Evolutionary conservation across 2,329 filamentous ascomycete species (phyloP).

Genomic region (Fusarium nygamai): DNA sequence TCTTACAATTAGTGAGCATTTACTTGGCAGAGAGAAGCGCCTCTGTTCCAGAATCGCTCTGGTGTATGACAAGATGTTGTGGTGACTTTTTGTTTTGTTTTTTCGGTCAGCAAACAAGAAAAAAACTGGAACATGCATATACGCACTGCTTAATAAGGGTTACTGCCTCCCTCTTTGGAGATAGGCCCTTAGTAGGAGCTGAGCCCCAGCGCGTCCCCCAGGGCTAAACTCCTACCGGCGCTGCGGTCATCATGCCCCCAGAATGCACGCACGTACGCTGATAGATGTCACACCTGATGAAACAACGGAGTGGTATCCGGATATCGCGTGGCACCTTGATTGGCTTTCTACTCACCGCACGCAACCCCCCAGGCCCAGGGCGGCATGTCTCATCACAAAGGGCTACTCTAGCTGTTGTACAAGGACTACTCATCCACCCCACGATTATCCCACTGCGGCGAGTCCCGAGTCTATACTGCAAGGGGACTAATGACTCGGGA

Average conservation of each 20-base stretch:
- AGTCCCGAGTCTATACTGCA: neutral
- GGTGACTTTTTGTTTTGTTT: neutral
- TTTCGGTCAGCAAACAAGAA: neutral
- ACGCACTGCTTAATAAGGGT: neutral
- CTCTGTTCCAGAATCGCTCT: neutral
- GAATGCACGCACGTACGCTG: neutral
- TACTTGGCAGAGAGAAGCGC: neutral
- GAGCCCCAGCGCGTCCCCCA: neutral
- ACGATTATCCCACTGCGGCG: neutral
- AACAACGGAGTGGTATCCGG: neutral
- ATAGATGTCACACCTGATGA: neutral
- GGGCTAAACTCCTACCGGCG: neutral
- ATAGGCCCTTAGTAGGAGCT: neutral
- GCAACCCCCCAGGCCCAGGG: neutral
- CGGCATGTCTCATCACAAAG: neutral
- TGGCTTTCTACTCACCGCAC: neutral
- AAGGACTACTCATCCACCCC: neutral
- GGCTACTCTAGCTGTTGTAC: neutral
- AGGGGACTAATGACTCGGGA: neutral
- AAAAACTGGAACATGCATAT: neutral
- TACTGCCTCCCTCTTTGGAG: neutral
- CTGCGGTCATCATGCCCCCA: neutral
- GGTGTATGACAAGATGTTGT: neutral
- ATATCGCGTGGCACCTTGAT: slow-evolving; percentile 3
- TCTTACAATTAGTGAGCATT: neutral